Evolutionary conservation across 148 eudicot genomes (phyloP).

Genomic region (Drosera capensis): DNA sequence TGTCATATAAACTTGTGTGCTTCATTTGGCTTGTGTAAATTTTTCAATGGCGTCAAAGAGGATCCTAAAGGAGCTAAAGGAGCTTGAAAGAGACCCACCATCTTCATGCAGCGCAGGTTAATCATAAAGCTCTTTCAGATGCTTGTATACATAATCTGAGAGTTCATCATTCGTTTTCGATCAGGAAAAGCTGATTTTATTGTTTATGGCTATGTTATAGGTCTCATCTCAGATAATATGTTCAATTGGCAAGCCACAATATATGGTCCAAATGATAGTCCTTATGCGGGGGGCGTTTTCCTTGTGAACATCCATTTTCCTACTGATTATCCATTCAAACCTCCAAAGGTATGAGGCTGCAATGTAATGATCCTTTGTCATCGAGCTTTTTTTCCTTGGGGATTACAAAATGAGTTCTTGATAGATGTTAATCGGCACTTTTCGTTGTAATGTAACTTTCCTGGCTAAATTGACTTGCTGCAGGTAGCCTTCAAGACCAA

Average conservation of each 20-base stretch:
- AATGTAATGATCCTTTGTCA: background rate
- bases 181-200: background rate
- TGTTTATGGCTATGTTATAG: slow-evolving; percentile 9
- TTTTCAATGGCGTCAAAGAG: slow-evolving; percentile 46
- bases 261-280: slow-evolving; percentile 56
- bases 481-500: slow-evolving; percentile 67
- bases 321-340: slow-evolving; percentile 65
- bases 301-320: slow-evolving; percentile 56
- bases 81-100: slow-evolving; percentile 70
- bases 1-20: background rate
- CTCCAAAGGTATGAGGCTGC: slow-evolving; percentile 38
- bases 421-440: background rate
- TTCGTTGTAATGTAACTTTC: background rate
- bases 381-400: background rate
- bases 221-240: slow-evolving; percentile 50
- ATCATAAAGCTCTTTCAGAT: background rate
- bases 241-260: slow-evolving; percentile 70
- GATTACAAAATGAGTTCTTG: background rate
- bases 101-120: slow-evolving; percentile 70
- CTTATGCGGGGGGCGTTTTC: slow-evolving; percentile 50
- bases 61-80: slow-evolving; percentile 54
- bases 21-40: background rate
- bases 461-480: slow-evolving; percentile 1
- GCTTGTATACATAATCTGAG: background rate
- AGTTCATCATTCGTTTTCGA: background rate